A percentile compares a stretch with the other conserved stretches of the same genome.
These are phyloP conservation scores for Fusarium lateritium DNA, from an alignment of 2,329 filamentous ascomycete species.

Conservation along the genomic window DNA sequence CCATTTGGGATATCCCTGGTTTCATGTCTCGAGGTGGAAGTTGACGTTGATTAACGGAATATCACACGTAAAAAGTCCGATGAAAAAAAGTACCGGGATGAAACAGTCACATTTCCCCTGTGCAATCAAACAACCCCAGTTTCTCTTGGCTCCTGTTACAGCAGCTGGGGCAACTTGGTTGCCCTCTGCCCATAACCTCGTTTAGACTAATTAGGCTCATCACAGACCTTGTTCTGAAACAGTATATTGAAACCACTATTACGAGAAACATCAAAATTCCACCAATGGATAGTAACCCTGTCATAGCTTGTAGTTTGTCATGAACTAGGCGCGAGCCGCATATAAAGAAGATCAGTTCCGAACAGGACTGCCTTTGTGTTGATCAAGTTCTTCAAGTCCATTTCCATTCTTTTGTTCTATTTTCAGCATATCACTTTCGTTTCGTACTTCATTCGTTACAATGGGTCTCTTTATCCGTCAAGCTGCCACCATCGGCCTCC, in stretches of 20 bases:
- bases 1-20: not conserved
- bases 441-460: slow-evolving; percentile 3
- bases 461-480: slow-evolving; percentile 36
- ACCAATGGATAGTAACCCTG: slow-evolving; percentile 12
- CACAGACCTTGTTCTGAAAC: slow-evolving; percentile 19
- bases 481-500: slow-evolving; percentile 29
- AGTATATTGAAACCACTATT: slow-evolving; percentile 21
- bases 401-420: slow-evolving; percentile 10
- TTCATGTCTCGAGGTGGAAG: too few relatives aligned
- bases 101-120: slow-evolving; percentile 13
- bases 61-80: not conserved
- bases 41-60: not conserved
- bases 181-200: not conserved
- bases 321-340: not conserved
- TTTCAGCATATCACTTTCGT: not conserved
- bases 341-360: slow-evolving; percentile 16
- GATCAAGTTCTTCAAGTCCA: not conserved
- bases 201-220: not conserved
- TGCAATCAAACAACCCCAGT: slow-evolving; percentile 22
- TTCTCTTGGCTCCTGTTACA: not conserved
- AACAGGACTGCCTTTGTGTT: not conserved
- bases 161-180: not conserved
- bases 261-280: slow-evolving; percentile 9
- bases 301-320: not conserved
- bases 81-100: not conserved